Percentiles rank a stretch among this genome's conserved stretches.
Evolutionary conservation across 1,139 yeast genomes (phyloP).

Genomic region (Kodamaea arcana): DNA sequence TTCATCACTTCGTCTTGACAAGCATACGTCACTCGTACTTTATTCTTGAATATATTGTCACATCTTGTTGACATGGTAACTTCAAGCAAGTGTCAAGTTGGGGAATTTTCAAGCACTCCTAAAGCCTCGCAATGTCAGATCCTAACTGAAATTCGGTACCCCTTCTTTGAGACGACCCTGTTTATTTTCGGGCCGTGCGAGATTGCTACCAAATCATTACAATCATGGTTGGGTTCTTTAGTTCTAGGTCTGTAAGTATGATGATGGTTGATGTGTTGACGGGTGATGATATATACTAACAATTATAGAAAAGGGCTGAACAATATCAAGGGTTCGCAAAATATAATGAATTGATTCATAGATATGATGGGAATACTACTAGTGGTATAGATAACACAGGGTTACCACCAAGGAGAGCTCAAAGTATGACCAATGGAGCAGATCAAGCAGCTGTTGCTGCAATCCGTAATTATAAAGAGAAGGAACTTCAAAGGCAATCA

Average conservation of each 20-base stretch:
- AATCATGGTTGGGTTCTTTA: slow-evolving; percentile 15
- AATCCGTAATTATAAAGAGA: slow-evolving; percentile 20
- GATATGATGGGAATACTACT: slow-evolving; percentile 16
- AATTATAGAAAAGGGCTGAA: slow-evolving; percentile 12
- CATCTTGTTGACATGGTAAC: no score
- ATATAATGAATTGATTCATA: slow-evolving; percentile 31
- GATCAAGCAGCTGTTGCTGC: slow-evolving; percentile 46
- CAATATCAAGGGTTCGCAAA: slow-evolving; percentile 37
- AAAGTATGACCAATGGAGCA: slow-evolving; percentile 30
- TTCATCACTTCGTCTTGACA: no score
- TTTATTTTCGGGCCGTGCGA: no score
- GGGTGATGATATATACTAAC: slow-evolving; percentile 2
- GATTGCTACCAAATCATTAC: no score
- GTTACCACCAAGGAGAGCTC: slow-evolving; percentile 12
- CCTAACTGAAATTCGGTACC: no score
- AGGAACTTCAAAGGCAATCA: slow-evolving; percentile 1
- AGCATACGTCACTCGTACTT: no score
- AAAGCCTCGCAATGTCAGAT: no score
- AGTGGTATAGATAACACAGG: slow-evolving; percentile 6
- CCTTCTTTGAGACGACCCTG: no score
- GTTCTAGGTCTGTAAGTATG: slow-evolving; percentile 13
- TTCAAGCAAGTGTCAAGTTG: no score
- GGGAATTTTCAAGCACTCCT: no score
- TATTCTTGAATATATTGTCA: no score
- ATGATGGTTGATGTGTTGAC: not conserved